Conservation (phyloP, 176 grass and related monocot species). For the Aegilops tauschii region DNA sequence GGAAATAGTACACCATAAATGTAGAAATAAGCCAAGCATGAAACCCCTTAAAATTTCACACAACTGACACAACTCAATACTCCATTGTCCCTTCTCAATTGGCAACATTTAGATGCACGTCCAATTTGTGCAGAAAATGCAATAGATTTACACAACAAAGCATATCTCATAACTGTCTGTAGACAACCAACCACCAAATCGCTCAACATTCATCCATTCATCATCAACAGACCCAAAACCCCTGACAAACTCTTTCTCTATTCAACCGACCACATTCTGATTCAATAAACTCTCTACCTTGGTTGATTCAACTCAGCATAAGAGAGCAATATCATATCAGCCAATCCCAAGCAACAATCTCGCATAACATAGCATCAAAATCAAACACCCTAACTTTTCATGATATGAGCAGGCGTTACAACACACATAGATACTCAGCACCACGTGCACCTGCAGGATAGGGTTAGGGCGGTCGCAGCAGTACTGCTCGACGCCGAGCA, state of each 20-base stretch:
- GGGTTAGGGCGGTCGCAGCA: conserved; percentile 95
- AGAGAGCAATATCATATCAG: not conserved
- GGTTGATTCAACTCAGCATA: not conserved
- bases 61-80: not conserved
- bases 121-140: not conserved
- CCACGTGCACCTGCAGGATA: conserved; percentile 61
- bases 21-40: not conserved
- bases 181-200: not conserved
- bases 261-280: not conserved
- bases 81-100: not conserved
- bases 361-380: not conserved
- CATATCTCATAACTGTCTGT: not conserved
- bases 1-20: not conserved
- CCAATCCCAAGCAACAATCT: not conserved
- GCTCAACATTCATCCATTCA: not conserved
- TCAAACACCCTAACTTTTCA: not conserved
- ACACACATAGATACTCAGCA: not conserved
- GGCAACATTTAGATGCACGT: not conserved
- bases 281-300: not conserved
- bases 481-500: conserved; percentile 79
- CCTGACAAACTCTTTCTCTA: not conserved
- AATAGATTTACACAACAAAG: not conserved
- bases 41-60: not conserved
- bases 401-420: not conserved
- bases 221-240: not conserved